Evolutionary conservation across 306 rosid species (phyloP).

Genomic region (Oxytropis ochrocephala): DNA sequence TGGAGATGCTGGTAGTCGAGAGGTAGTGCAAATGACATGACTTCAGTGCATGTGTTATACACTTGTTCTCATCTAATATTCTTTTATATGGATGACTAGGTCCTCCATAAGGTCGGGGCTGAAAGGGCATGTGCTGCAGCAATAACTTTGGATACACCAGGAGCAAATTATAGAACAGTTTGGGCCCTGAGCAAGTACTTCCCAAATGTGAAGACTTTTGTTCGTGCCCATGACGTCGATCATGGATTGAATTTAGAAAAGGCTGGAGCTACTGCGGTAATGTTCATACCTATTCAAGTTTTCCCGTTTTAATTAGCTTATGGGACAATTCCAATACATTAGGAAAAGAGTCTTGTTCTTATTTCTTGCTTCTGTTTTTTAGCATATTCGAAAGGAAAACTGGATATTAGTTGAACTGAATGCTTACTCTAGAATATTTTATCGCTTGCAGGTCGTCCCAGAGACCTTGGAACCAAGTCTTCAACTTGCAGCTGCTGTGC

Average conservation of each 20-base stretch:
- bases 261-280: conserved; percentile 99
- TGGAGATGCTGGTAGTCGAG: conserved; percentile 99
- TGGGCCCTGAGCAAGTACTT: conserved; percentile 99
- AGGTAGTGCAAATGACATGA: conserved; percentile 42
- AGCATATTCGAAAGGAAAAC: conserved; percentile 2
- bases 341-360: background rate
- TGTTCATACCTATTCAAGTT: conserved; percentile 12
- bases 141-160: conserved; percentile 83
- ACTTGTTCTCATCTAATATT: conserved; percentile 18
- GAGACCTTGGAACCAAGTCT: conserved; percentile 99
- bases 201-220: conserved; percentile 97
- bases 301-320: conserved; percentile 15
- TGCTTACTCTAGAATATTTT: conserved; percentile 8
- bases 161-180: conserved; percentile 97
- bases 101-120: conserved; percentile 93
- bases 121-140: conserved; percentile 99
- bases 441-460: conserved; percentile 82
- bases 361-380: conserved; percentile 1
- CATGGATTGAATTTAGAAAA: conserved; percentile 98
- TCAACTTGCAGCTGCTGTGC: conserved; percentile 97
- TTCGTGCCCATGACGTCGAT: conserved; percentile 98
- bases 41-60: conserved; percentile 6
- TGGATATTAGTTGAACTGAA: background rate
- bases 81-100: conserved; percentile 52
- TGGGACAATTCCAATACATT: background rate